A percentile compares a stretch with the other conserved stretches of the same genome.
phyloP scores from a whole-genome alignment of 1,139 yeast genomes.

The Sugiyamaella sp. region DNA sequence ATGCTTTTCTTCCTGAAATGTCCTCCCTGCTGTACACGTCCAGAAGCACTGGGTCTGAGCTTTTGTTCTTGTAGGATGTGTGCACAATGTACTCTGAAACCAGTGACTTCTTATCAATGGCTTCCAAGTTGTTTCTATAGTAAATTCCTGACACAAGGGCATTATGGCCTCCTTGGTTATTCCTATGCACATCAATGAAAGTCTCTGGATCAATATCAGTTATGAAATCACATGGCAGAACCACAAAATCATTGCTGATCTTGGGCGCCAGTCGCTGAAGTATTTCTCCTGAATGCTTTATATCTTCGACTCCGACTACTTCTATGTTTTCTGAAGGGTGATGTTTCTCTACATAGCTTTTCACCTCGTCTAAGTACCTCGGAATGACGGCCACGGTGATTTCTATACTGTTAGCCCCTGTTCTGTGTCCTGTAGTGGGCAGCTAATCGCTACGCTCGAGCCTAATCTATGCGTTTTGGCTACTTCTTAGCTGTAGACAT shows the following conservation, averaged over 20 bases:
- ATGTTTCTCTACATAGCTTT: slow-evolving; percentile 26
- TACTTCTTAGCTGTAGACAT: neutral
- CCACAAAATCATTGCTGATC: slow-evolving; percentile 59
- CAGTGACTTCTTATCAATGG: slow-evolving; percentile 75
- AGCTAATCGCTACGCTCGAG: neutral
- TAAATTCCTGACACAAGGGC: slow-evolving; percentile 65
- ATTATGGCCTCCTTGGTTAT: slow-evolving; percentile 62
- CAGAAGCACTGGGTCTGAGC: slow-evolving; percentile 55
- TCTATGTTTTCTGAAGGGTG: slow-evolving; percentile 22
- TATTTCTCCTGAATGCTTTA: slow-evolving; percentile 57
- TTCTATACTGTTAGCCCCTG: slow-evolving; percentile 23
- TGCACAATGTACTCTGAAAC: slow-evolving; percentile 61
- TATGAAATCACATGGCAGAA: slow-evolving; percentile 90
- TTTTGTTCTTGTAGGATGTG: slow-evolving; percentile 52
- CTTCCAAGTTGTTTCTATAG: slow-evolving; percentile 70
- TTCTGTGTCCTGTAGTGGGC: neutral
- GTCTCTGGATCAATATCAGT: slow-evolving; percentile 92
- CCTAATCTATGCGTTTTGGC: neutral
- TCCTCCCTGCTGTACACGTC: slow-evolving; percentile 71
- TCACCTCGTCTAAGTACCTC: slow-evolving; percentile 25
- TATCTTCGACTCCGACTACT: slow-evolving; percentile 27
- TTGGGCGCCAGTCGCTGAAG: slow-evolving; percentile 54
- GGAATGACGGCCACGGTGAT: slow-evolving; percentile 55
- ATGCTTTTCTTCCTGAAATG: slow-evolving; percentile 66
- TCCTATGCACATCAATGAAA: slow-evolving; percentile 80